These are phyloP conservation scores for Debaryomycetaceae sp. DNA, from an alignment of 1,139 yeast species.

Conservation along the genomic window DNA sequence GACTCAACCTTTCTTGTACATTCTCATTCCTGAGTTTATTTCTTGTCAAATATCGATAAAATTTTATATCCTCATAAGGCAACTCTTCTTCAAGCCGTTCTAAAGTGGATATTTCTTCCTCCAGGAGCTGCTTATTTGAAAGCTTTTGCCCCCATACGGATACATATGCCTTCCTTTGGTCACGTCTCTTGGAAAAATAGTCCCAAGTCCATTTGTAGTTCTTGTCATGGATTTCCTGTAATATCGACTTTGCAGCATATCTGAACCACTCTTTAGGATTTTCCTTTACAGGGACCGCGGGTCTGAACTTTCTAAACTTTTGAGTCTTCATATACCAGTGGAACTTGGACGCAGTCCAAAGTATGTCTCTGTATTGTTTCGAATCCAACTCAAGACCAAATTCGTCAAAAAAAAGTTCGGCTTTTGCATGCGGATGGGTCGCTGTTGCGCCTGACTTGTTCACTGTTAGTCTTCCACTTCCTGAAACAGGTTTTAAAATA, in stretches of 20 bases:
- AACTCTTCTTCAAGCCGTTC: conserved; percentile 56
- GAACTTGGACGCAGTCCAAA: conserved; percentile 79
- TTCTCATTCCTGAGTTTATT: conserved; percentile 60
- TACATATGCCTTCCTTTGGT: conserved; percentile 69
- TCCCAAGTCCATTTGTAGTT: conserved; percentile 91
- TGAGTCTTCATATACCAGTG: conserved; percentile 77
- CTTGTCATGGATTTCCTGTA: conserved; percentile 75
- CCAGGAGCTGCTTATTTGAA: conserved; percentile 26
- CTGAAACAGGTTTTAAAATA: conserved; percentile 83
- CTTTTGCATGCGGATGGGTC: conserved; percentile 65
- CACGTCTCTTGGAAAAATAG: conserved; percentile 65
- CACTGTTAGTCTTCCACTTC: conserved; percentile 76
- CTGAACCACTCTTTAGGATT: conserved; percentile 80
- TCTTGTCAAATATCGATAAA: conserved; percentile 80
- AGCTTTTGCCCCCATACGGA: conserved; percentile 59
- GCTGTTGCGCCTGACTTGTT: conserved; percentile 77
- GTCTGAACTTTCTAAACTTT: conserved; percentile 70
- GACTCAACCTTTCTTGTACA: conserved; percentile 4
- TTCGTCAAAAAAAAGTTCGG: conserved; percentile 81
- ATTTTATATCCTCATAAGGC: conserved; percentile 74
- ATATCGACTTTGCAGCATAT: conserved; percentile 72
- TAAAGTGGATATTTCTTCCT: conserved; percentile 39
- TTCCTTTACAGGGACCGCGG: conserved; percentile 55
- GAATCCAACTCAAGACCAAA: conserved; percentile 83
- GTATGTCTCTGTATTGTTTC: conserved; percentile 76